Percentiles rank a stretch among this genome's conserved stretches.
phyloP scores from a whole-genome alignment of 805 yeast genomes.

The Ogataea trehaloabstinens region DNA sequence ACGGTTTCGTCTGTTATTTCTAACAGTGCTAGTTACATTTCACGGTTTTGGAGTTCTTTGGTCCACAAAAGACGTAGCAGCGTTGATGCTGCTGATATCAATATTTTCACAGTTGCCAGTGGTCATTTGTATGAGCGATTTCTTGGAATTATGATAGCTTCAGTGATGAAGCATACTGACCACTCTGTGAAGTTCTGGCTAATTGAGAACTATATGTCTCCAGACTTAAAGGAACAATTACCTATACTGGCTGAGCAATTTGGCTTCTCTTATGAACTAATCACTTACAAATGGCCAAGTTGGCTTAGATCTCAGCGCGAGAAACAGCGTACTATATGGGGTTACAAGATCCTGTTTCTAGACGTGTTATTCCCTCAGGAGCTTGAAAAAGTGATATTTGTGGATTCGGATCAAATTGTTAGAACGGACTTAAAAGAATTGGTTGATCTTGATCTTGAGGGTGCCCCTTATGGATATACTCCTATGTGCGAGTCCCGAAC shows the following conservation, averaged over 20 bases:
- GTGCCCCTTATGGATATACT: constrained; percentile 82
- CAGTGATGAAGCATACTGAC: constrained; percentile 65
- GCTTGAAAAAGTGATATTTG: constrained; percentile 72
- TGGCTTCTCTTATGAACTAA: constrained; percentile 68
- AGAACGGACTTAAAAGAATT: constrained; percentile 72
- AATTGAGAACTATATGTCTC: constrained; percentile 76
- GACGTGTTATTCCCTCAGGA: constrained; percentile 85
- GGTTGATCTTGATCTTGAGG: constrained; percentile 64
- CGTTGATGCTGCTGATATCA: constrained; percentile 53
- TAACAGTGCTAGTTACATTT: too few species aligned
- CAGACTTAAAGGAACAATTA: constrained; percentile 59
- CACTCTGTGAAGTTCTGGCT: constrained; percentile 81
- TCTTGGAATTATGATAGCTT: constrained; percentile 73
- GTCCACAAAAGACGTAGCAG: not conserved
- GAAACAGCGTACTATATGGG: constrained; percentile 80
- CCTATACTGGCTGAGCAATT: constrained; percentile 56
- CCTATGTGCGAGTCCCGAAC: constrained; percentile 82
- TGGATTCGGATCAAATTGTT: constrained; percentile 83
- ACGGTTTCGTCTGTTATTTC: too few species aligned
- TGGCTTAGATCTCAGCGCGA: constrained; percentile 84
- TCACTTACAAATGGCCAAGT: constrained; percentile 90
- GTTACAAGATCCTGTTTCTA: constrained; percentile 79
- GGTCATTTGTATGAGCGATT: constrained; percentile 79
- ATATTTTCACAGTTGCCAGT: constrained; percentile 79
- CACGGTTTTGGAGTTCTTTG: not conserved